Conservation (phyloP, 2,329 filamentous ascomycete genomes). For the Amylocarpus encephaloides region DNA sequence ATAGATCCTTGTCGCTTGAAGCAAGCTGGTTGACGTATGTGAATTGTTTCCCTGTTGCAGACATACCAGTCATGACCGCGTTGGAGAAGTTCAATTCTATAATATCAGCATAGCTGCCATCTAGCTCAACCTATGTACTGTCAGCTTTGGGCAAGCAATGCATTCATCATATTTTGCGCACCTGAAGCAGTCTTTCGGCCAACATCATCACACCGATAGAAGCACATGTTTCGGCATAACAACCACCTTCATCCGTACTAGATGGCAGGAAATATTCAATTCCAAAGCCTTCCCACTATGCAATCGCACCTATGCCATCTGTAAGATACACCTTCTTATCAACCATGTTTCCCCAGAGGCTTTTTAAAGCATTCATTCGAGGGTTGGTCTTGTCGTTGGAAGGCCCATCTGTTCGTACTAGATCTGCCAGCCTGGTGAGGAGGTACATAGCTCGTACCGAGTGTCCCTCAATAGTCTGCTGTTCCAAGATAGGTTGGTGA, state of each 20-base stretch:
- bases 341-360: constrained; percentile 55
- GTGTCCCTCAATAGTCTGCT: constrained; percentile 51
- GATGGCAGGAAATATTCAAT: constrained; percentile 53
- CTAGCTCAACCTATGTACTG: constrained; percentile 38
- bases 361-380: constrained; percentile 33
- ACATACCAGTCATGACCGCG: constrained; percentile 51
- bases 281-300: constrained; percentile 56
- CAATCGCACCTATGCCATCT: constrained; percentile 51
- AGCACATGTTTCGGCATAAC: constrained; percentile 57
- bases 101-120: constrained; percentile 48
- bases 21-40: constrained; percentile 57
- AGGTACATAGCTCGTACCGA: constrained; percentile 56
- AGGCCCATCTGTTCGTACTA: constrained; percentile 36
- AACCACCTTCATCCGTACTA: constrained; percentile 53
- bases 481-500: constrained; percentile 47
- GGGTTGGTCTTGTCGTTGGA: not conserved
- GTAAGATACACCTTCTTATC: constrained; percentile 57
- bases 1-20: constrained; percentile 44
- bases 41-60: constrained; percentile 48
- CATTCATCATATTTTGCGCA: constrained; percentile 15
- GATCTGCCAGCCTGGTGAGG: constrained; percentile 50
- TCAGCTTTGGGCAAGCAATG: not conserved
- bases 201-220: constrained; percentile 56
- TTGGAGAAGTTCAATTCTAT: constrained; percentile 59
- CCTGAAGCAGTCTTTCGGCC: constrained; percentile 48